Evolutionary conservation across 78 protist species (phyloP).

Genomic region (Salpingoeca rosetta): DNA sequence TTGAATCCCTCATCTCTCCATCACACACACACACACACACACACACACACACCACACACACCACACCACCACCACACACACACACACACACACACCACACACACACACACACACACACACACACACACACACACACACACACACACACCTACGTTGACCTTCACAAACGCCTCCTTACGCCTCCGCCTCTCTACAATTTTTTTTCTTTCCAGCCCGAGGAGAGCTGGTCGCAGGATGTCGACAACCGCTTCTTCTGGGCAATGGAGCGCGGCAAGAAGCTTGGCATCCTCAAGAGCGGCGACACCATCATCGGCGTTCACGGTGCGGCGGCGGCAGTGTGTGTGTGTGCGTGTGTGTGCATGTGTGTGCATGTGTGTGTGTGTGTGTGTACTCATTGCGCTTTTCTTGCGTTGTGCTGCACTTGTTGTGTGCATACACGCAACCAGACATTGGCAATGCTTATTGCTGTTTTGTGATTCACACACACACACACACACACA

Average conservation of each 20-base stretch:
- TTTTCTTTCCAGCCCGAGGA: neutral
- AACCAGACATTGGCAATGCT: too few species aligned
- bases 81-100: too few species aligned
- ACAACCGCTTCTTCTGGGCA: slow-evolving; percentile 19
- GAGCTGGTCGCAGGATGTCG: slow-evolving; percentile 22
- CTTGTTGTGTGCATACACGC: too few species aligned
- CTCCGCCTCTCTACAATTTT: too few species aligned
- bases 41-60: too few species aligned
- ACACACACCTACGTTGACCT: too few species aligned
- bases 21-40: too few species aligned
- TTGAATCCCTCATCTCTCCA: too few species aligned
- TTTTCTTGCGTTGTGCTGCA: neutral
- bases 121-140: too few species aligned
- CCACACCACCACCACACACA: too few species aligned
- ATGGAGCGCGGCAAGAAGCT: neutral
- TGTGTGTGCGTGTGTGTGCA: neutral
- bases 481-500: neutral
- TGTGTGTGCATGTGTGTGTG: neutral
- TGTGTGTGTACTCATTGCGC: neutral
- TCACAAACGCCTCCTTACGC: too few species aligned
- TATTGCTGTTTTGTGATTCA: neutral
- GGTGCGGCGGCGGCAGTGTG: slow-evolving; percentile 1
- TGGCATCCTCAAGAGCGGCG: neutral
- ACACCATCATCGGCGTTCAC: slow-evolving; percentile 10
- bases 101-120: too few species aligned